Evolutionary conservation across 1,139 yeast genomes (phyloP).

Genomic region (Pichia norvegensis): DNA sequence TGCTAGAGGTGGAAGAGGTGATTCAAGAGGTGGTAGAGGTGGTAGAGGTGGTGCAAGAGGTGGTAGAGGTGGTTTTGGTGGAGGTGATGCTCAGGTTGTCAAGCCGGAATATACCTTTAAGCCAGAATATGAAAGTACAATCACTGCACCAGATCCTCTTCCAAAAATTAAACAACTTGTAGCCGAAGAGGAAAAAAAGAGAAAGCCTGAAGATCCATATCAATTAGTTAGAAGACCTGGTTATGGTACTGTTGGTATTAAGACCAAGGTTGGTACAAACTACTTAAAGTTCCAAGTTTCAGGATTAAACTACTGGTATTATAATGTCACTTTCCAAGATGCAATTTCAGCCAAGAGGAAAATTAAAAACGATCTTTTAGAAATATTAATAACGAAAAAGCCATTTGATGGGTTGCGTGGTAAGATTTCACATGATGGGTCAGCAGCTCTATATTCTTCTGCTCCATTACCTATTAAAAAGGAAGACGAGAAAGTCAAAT

Average conservation of each 20-base stretch:
- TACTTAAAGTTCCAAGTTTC: slow-evolving; percentile 16
- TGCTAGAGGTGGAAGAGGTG: slow-evolving; percentile 12
- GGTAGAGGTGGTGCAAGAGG: slow-evolving; percentile 12
- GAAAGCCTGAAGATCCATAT: slow-evolving; percentile 14
- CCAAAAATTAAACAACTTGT: slow-evolving; percentile 11
- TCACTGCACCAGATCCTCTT: slow-evolving; percentile 14
- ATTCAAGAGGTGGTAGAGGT: slow-evolving; percentile 9
- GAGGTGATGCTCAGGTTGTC: slow-evolving; percentile 16
- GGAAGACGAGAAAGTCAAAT: slow-evolving; percentile 13
- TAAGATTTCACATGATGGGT: slow-evolving; percentile 19
- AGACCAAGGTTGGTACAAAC: slow-evolving; percentile 22
- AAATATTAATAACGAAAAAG: slow-evolving; percentile 13
- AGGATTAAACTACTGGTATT: slow-evolving; percentile 15
- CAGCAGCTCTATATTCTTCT: slow-evolving; percentile 15
- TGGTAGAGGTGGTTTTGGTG: slow-evolving; percentile 14
- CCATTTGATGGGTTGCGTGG: slow-evolving; percentile 14
- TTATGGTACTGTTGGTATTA: slow-evolving; percentile 20
- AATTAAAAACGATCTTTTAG: slow-evolving; percentile 17
- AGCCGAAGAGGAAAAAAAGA: slow-evolving; percentile 7
- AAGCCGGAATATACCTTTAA: slow-evolving; percentile 17
- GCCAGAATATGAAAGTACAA: slow-evolving; percentile 15
- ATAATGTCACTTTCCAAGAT: slow-evolving; percentile 19
- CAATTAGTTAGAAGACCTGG: slow-evolving; percentile 17
- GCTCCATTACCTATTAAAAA: slow-evolving; percentile 16
- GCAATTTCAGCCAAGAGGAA: slow-evolving; percentile 16